Percentiles rank a stretch among this genome's conserved stretches.
Evolutionary conservation across 1,284 basidiomycete species (phyloP).

Genomic region (Ustilago cynodontis): DNA sequence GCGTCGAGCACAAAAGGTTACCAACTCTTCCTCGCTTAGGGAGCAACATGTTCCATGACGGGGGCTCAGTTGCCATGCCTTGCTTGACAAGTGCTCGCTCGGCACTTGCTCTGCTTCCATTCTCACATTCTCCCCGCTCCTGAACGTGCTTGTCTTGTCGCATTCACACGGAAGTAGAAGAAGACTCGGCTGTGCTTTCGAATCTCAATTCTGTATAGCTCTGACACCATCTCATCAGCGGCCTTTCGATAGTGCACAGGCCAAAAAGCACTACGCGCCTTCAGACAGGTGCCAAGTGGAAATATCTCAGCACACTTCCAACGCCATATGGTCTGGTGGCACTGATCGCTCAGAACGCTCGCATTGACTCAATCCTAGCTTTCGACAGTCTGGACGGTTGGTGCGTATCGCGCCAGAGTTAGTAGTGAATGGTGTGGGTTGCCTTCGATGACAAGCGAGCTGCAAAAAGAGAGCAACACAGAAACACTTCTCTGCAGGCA

Average conservation of each 20-base stretch:
- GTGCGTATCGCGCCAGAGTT: conserved; percentile 10
- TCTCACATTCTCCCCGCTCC: not conserved
- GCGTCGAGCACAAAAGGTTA: too few species aligned
- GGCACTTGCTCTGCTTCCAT: not conserved
- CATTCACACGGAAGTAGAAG: not conserved
- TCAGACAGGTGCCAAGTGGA: too few species aligned
- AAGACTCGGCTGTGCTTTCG: too few species aligned
- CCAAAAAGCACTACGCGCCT: too few species aligned
- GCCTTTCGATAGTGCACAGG: too few species aligned
- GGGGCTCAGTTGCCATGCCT: not conserved
- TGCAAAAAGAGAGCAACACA: conserved; percentile 19
- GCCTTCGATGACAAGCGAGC: not conserved
- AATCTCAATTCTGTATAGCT: too few species aligned
- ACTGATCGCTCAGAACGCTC: not conserved
- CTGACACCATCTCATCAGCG: too few species aligned
- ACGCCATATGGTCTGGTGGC: not conserved
- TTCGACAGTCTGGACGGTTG: not conserved
- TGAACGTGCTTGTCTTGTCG: not conserved
- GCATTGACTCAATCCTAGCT: not conserved
- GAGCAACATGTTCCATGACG: too few species aligned
- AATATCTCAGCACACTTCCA: not conserved
- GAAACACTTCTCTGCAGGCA: conserved; percentile 5
- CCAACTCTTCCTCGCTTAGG: too few species aligned
- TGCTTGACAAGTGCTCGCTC: not conserved
- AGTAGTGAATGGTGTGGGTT: not conserved